Evolutionary conservation across 305 asterid species (phyloP).

Genomic region (Andrographis paniculata): DNA sequence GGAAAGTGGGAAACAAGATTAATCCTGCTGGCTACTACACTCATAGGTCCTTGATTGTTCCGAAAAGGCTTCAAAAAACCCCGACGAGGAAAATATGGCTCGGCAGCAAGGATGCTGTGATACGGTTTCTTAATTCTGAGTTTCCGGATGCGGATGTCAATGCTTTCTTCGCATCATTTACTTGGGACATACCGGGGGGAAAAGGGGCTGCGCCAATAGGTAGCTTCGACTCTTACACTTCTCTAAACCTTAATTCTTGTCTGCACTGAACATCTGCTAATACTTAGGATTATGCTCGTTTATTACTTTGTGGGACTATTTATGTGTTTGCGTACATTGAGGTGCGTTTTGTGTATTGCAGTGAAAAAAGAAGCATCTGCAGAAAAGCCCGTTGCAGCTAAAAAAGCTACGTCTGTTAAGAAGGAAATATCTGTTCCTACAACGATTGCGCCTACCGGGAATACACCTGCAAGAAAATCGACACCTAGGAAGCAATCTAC

Average conservation of each 20-base stretch:
- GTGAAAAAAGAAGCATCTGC: neutral
- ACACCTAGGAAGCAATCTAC: neutral
- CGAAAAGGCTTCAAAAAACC: conserved; percentile 12
- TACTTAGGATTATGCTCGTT: neutral
- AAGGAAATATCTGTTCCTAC: too few species aligned
- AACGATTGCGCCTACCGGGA: too few species aligned
- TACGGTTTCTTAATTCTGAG: conserved; percentile 12
- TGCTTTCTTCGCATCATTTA: conserved; percentile 33
- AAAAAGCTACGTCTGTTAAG: too few species aligned
- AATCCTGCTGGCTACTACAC: conserved; percentile 4
- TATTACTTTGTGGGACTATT: neutral
- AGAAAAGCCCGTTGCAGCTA: too few species aligned
- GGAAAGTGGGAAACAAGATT: conserved; percentile 19
- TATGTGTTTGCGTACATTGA: neutral
- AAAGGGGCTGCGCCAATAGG: conserved; percentile 16
- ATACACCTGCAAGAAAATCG: neutral
- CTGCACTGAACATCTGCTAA: too few species aligned
- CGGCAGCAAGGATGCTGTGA: conserved; percentile 11
- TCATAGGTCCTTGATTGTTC: conserved; percentile 16
- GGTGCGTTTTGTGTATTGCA: neutral
- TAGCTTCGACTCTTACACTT: conserved; percentile 5
- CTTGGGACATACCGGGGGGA: conserved; percentile 35
- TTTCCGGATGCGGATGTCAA: conserved; percentile 15
- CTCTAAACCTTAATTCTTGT: too few species aligned
- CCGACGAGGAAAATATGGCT: conserved; percentile 18